Percentiles rank a stretch among this genome's conserved stretches.
These are phyloP conservation scores for Rhodamnia argentea DNA, from an alignment of 345 rosid species.

Conservation along the genomic window DNA sequence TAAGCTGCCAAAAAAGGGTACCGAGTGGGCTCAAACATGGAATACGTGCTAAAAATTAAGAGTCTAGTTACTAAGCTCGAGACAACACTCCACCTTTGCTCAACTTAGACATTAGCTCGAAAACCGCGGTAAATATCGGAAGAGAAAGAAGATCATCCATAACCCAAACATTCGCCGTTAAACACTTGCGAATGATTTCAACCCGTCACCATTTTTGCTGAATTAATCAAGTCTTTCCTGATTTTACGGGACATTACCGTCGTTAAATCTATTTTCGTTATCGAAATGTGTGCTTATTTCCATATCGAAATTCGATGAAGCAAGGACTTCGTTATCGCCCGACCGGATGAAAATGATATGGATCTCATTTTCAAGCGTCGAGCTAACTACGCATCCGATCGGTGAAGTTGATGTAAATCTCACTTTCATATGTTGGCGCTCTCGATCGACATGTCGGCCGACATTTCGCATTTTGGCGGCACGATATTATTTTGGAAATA, in stretches of 20 bases:
- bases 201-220: background rate
- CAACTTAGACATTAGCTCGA: background rate
- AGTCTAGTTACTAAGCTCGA: background rate
- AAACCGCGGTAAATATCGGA: background rate
- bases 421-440: rapidly evolving
- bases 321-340: background rate
- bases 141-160: background rate
- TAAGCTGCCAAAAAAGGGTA: background rate
- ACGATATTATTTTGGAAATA: background rate
- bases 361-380: background rate
- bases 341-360: background rate
- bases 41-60: background rate
- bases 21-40: background rate
- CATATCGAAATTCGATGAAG: background rate
- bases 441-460: background rate
- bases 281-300: background rate
- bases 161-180: background rate
- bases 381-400: rapidly evolving
- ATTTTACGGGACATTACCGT: rapidly evolving
- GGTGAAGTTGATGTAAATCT: rapidly evolving
- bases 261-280: rapidly evolving
- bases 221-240: background rate
- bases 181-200: background rate
- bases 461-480: background rate
- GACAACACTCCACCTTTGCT: background rate